A percentile compares a stretch with the other conserved stretches of the same genome.
These are phyloP conservation scores for Candida suzukii DNA, from an alignment of 805 yeast species.

Conservation along the genomic window DNA sequence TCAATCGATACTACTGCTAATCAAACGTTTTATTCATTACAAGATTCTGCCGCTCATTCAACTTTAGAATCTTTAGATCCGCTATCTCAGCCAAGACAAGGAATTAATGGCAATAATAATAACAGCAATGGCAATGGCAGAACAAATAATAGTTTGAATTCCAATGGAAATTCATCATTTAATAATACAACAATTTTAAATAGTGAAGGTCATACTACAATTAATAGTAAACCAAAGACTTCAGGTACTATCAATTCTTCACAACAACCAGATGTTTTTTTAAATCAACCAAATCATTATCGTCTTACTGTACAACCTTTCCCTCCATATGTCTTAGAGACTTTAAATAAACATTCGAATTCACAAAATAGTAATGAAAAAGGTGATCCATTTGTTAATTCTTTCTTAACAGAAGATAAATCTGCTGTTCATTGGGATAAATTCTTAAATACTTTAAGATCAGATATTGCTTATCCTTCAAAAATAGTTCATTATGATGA, in stretches of 20 bases:
- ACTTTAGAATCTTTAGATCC: no score
- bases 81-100: no score
- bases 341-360: slow-evolving; percentile 30
- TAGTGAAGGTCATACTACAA: not conserved
- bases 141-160: no score
- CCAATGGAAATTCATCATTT: no score
- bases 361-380: not conserved
- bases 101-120: no score
- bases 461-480: slow-evolving; percentile 18
- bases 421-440: slow-evolving; percentile 14
- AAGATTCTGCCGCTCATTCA: no score
- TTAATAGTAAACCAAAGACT: not conserved
- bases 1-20: no score
- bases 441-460: slow-evolving; percentile 15
- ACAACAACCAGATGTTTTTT: not conserved
- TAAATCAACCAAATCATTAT: slow-evolving; percentile 8
- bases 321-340: slow-evolving; percentile 64
- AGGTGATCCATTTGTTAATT: slow-evolving; percentile 15
- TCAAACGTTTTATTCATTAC: no score
- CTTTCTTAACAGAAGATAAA: slow-evolving; percentile 7
- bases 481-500: slow-evolving; percentile 21
- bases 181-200: no score
- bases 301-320: slow-evolving; percentile 26
- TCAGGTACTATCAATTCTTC: not conserved
- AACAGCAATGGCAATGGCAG: no score